phyloP scores from a whole-genome alignment of 768 basidiomycete species.

The Pleurotus cornucopiae region DNA sequence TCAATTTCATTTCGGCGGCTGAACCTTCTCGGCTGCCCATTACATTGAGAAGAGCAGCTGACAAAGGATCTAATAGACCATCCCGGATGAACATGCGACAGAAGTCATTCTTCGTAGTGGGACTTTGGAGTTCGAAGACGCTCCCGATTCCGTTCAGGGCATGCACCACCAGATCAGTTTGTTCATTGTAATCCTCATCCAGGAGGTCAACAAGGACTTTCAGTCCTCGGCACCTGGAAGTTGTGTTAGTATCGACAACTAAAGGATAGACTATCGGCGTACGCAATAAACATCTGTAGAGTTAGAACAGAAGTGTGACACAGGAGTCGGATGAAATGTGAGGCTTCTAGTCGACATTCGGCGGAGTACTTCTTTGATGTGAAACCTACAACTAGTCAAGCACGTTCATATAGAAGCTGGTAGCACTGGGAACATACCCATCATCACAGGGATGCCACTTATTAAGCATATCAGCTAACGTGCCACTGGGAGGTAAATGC shows the following conservation, averaged over 20 bases:
- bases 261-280: constrained; percentile 28
- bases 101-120: constrained; percentile 97
- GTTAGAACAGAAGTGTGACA: constrained; percentile 93
- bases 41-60: constrained; percentile 84
- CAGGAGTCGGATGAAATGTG: constrained; percentile 87
- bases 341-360: constrained; percentile 93
- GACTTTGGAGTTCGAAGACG: constrained; percentile 94
- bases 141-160: constrained; percentile 92
- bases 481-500: neutral
- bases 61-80: constrained; percentile 89
- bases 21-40: constrained; percentile 68
- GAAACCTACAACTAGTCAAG: constrained; percentile 50
- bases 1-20: constrained; percentile 74
- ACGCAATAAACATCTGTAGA: constrained; percentile 99
- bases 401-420: neutral
- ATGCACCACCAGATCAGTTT: constrained; percentile 86
- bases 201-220: constrained; percentile 93
- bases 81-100: constrained; percentile 98
- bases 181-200: constrained; percentile 92
- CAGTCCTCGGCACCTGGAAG: constrained; percentile 81
- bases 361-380: constrained; percentile 92
- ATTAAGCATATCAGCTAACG: neutral
- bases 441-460: constrained; percentile 93
- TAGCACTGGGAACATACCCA: constrained; percentile 48
- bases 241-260: neutral